These are phyloP conservation scores for Symbiodinium natans DNA, from an alignment of 73 alveolate genomes.

Conservation along the genomic window DNA sequence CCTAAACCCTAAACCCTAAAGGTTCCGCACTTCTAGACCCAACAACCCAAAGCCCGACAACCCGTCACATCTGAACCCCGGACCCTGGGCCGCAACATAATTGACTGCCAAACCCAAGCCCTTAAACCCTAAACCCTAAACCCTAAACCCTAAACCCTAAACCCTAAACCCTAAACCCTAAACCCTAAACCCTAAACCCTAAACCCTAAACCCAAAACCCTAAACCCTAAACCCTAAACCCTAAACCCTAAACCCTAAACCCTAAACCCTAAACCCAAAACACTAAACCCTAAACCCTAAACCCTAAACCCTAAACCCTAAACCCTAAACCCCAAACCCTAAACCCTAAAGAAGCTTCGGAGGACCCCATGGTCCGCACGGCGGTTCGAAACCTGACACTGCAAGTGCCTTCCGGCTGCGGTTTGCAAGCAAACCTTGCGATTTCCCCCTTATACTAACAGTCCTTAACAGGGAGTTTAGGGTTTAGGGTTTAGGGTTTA, in stretches of 20 bases:
- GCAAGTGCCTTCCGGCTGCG: slow-evolving; percentile 86
- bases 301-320: not conserved
- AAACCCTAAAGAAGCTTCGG: not conserved
- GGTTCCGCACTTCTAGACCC: too few species aligned
- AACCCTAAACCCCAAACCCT: not conserved
- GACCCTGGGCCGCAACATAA: not conserved
- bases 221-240: not conserved
- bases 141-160: too few species aligned
- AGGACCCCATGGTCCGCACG: slow-evolving; percentile 96
- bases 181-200: too few species aligned
- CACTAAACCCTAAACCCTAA: not conserved
- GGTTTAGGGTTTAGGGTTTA: too few species aligned
- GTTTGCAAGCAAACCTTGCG: too few species aligned
- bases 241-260: not conserved
- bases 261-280: not conserved
- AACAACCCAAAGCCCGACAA: too few species aligned
- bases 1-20: too few species aligned
- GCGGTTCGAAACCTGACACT: slow-evolving; percentile 97
- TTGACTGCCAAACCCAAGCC: not conserved
- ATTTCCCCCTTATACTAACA: too few species aligned
- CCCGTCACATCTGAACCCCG: too few species aligned
- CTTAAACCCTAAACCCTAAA: too few species aligned
- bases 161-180: too few species aligned
- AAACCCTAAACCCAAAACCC: not conserved
- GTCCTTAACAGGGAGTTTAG: not conserved